Conservation (phyloP, 371 early-diverging fungal genomes). For the Zychaea mexicana region DNA sequence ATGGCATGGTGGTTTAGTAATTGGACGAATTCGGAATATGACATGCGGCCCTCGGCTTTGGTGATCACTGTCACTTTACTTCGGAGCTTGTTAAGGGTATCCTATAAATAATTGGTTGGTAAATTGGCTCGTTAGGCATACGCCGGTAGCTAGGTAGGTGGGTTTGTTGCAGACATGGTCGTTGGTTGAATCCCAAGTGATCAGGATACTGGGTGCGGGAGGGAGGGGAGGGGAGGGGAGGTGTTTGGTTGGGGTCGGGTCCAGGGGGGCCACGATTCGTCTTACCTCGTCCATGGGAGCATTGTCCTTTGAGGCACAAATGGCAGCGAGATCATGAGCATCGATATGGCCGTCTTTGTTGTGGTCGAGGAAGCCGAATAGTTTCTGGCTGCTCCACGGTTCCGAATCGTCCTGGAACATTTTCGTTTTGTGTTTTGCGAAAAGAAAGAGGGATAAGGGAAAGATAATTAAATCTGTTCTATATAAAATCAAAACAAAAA, state of each 20-base stretch:
- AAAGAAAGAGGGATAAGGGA: not conserved
- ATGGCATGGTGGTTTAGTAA: conserved; percentile 34
- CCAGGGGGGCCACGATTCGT: not conserved
- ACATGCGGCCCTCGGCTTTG: conserved; percentile 13
- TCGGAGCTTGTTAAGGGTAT: conserved; percentile 16
- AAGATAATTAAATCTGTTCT: not conserved
- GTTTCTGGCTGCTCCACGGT: conserved; percentile 48
- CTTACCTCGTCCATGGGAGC: conserved; percentile 44
- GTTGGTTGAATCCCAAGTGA: too few relatives aligned
- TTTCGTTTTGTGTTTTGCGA: not conserved
- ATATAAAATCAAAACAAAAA: not conserved
- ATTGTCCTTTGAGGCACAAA: conserved; percentile 39
- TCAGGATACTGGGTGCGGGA: not conserved
- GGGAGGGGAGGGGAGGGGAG: not conserved
- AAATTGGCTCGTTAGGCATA: not conserved
- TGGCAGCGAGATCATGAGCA: conserved; percentile 49
- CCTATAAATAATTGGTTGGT: conserved; percentile 7
- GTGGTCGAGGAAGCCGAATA: conserved; percentile 58
- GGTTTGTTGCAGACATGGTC: too few relatives aligned
- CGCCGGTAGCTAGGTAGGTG: too few relatives aligned
- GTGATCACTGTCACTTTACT: conserved; percentile 15
- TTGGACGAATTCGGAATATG: conserved; percentile 36
- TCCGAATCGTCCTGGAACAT: conserved; percentile 27
- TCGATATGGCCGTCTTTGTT: conserved; percentile 64
- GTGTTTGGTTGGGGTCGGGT: too few relatives aligned